Base-by-base conservation (phyloP, 1,284 basidiomycete species). In the Naganishia liquefaciens region DNA sequence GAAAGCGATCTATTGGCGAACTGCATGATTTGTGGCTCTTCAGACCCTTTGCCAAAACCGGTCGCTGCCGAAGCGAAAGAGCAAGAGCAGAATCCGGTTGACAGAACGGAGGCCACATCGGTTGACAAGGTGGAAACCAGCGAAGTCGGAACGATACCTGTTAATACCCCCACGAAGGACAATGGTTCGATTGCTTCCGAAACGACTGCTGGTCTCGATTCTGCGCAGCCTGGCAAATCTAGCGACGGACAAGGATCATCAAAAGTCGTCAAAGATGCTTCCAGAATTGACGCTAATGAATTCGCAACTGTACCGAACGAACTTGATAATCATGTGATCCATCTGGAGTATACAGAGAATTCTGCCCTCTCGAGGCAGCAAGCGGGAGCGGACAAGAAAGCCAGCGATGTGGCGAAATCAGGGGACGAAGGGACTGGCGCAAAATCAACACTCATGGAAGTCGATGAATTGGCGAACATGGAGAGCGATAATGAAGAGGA, bases 11-110 rank as follows among this genome's bases (percentile, higher is more conserved):
- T 65, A 7, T 21, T 60, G 23, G 83, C 82, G 72, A 88, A 87
- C 70, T 86, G 46, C 33, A 57, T 62, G 55, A 86, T 17, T 87
- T 87, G 13, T 76, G 84, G n/a, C 93, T 90, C 75, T 87, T 92
- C 82, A 83, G 83, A 13, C 93, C 91, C 77, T 82, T 72, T n/a
- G 39, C 84, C 74, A 83, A 87, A 69, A 80, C 83, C 7, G 83
- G 86, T 66, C 62, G 68, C 69, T 66, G 53, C 69, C 70, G 60
- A 65, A 30, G 60, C 55, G 37, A 66, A 68, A 66, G 55, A 74
- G 72, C 65, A 69, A 40, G 43, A 70, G 30, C 52, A 61, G 21
- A 55, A 68, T 17, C 40, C 33, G 46, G 66, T 62, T 43, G 55
- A 58, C 44, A 53, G 61, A 37, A 17, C 42, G 42, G 15, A 44